These are phyloP conservation scores for Backusella psychrophila DNA, from an alignment of 192 early-diverging fungal species.

Conservation along the genomic window DNA sequence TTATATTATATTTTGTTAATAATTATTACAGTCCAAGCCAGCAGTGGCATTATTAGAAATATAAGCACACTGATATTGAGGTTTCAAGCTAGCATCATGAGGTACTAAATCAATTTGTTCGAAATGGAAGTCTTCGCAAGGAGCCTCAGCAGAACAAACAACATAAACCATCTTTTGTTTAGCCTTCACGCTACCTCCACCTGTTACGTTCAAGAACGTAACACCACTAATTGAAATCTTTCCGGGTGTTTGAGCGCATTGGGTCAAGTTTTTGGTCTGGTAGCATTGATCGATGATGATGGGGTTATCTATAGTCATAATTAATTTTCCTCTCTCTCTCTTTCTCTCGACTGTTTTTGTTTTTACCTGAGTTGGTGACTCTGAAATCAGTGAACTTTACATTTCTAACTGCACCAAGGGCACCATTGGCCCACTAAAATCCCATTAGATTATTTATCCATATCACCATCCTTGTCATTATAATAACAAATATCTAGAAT, in stretches of 20 bases:
- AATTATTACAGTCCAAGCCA: neutral
- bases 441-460: neutral
- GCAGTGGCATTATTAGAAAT: neutral
- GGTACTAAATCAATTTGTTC: neutral
- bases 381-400: constrained; percentile 4
- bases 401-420: neutral
- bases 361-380: neutral
- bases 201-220: neutral
- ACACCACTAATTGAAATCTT: neutral
- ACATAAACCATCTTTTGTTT: neutral
- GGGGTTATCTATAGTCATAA: neutral
- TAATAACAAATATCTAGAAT: neutral
- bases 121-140: neutral
- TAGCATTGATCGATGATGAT: neutral
- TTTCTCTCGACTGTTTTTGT: neutral
- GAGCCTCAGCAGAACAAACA: neutral
- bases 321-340: neutral
- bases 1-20: neutral
- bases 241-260: neutral
- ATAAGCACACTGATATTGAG: neutral
- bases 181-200: neutral
- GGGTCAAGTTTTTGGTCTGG: neutral
- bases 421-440: neutral
- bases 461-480: neutral
- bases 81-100: neutral